These are phyloP conservation scores for Peterozyma xylosa DNA, from an alignment of 805 yeast species.

Conservation along the genomic window DNA sequence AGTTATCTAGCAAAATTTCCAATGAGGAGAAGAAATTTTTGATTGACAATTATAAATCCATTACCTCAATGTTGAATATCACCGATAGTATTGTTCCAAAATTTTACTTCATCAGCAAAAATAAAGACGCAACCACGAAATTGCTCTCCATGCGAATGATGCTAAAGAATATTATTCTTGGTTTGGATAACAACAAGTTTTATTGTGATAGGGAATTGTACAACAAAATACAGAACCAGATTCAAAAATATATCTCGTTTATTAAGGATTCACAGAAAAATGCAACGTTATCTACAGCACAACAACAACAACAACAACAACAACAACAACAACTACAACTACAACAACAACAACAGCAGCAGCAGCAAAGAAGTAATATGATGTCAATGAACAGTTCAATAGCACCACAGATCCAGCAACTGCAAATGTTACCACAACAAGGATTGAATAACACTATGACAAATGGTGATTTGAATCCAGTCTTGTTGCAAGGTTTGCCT, in stretches of 20 bases:
- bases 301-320: slow-evolving; percentile 14
- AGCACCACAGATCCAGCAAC: not conserved
- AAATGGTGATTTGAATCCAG: not conserved
- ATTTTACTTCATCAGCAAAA: slow-evolving; percentile 68
- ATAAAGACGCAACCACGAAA: slow-evolving; percentile 67
- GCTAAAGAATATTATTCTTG: slow-evolving; percentile 70
- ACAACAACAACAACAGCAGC: slow-evolving; percentile 1
- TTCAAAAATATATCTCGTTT: slow-evolving; percentile 66
- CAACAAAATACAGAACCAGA: slow-evolving; percentile 63
- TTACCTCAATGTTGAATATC: slow-evolving; percentile 54
- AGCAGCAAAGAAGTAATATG: slow-evolving; percentile 1
- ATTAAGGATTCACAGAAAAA: slow-evolving; percentile 52
- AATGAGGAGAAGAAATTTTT: slow-evolving; percentile 60
- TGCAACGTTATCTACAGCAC: slow-evolving; percentile 24
- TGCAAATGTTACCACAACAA: slow-evolving; percentile 7
- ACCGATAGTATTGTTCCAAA: slow-evolving; percentile 75
- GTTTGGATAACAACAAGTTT: slow-evolving; percentile 54
- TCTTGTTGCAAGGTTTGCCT: not conserved
- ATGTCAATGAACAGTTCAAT: not conserved
- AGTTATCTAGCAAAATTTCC: slow-evolving; percentile 53
- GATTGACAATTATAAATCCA: slow-evolving; percentile 42
- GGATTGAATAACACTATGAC: slow-evolving; percentile 5
- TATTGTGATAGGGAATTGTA: slow-evolving; percentile 68
- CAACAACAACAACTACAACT: slow-evolving; percentile 16
- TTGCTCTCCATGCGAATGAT: slow-evolving; percentile 73